These are phyloP conservation scores for Penicillium pancosmium DNA, from an alignment of 495 filamentous ascomycete genomes.

Conservation along the genomic window DNA sequence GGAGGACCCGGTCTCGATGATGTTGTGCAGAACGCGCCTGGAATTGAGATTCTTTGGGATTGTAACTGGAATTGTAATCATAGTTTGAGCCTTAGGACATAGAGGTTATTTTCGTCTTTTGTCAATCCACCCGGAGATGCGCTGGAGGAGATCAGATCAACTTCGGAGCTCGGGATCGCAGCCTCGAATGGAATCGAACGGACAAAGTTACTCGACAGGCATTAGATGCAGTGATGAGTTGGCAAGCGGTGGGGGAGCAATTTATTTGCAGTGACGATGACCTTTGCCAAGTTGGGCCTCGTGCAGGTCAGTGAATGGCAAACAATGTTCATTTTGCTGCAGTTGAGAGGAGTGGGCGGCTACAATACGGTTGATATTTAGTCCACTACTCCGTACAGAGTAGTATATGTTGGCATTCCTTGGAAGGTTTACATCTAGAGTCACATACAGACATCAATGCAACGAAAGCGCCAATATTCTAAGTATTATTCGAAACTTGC, in stretches of 20 bases:
- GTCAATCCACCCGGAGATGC: neutral
- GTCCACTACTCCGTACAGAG: too few relatives aligned
- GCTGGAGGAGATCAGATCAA: constrained; percentile 5
- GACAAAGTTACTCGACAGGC: constrained; percentile 46
- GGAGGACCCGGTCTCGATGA: constrained; percentile 22
- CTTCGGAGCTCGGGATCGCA: constrained; percentile 10
- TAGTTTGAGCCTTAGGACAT: neutral
- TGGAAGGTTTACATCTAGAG: too few relatives aligned
- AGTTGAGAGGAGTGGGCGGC: neutral
- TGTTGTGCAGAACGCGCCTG: constrained; percentile 42
- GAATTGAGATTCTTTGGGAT: constrained; percentile 5
- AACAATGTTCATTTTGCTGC: constrained; percentile 5
- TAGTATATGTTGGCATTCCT: too few relatives aligned
- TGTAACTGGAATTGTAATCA: neutral
- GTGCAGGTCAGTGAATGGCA: constrained; percentile 23
- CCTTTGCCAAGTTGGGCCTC: constrained; percentile 27
- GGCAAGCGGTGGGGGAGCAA: constrained; percentile 58
- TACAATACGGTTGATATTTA: neutral
- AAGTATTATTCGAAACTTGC: neutral
- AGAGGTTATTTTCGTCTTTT: too few relatives aligned
- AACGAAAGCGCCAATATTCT: neutral
- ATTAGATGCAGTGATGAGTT: constrained; percentile 87
- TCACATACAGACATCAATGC: neutral
- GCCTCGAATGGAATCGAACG: constrained; percentile 12
- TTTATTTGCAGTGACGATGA: constrained; percentile 24